phyloP scores from a whole-genome alignment of 495 filamentous ascomycete genomes.

The Xylaria scruposa region DNA sequence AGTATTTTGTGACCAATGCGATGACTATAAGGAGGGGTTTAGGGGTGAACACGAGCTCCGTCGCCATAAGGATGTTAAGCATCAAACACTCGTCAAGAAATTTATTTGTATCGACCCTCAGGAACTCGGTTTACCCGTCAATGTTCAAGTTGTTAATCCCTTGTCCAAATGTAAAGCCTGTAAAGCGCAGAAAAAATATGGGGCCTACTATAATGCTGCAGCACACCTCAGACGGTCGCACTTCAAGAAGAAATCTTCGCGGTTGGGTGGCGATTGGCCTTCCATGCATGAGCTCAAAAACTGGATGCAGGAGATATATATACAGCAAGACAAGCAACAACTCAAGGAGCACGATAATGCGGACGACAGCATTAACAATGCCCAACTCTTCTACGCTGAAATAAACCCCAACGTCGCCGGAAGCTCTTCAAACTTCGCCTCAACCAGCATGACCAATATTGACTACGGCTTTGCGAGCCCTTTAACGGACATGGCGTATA shows the following conservation, averaged over 20 bases:
- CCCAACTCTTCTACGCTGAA: no score
- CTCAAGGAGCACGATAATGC: constrained; percentile 42
- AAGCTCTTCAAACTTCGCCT: no score
- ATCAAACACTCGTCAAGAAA: constrained; percentile 72
- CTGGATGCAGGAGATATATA: constrained; percentile 78
- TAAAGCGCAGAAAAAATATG: constrained; percentile 76
- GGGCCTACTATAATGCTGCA: constrained; percentile 94
- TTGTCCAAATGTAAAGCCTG: constrained; percentile 89
- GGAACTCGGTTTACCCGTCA: constrained; percentile 42
- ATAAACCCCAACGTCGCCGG: no score
- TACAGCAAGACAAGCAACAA: constrained; percentile 42
- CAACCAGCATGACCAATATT: constrained; percentile 35
- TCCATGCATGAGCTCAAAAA: constrained; percentile 79
- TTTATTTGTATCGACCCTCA: constrained; percentile 70
- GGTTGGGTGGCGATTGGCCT: constrained; percentile 71
- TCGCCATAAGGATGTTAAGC: constrained; percentile 82
- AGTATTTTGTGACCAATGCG: constrained; percentile 75
- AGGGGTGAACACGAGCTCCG: constrained; percentile 93
- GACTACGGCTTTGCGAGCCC: no score
- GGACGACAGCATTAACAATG: constrained; percentile 40
- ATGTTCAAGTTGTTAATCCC: constrained; percentile 61
- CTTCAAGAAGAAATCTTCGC: constrained; percentile 63
- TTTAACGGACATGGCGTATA: no score
- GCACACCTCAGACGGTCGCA: constrained; percentile 90
- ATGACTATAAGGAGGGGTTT: constrained; percentile 84